phyloP scores from a whole-genome alignment of 1,139 yeast species.

The Saccharomyces pastorianus region DNA sequence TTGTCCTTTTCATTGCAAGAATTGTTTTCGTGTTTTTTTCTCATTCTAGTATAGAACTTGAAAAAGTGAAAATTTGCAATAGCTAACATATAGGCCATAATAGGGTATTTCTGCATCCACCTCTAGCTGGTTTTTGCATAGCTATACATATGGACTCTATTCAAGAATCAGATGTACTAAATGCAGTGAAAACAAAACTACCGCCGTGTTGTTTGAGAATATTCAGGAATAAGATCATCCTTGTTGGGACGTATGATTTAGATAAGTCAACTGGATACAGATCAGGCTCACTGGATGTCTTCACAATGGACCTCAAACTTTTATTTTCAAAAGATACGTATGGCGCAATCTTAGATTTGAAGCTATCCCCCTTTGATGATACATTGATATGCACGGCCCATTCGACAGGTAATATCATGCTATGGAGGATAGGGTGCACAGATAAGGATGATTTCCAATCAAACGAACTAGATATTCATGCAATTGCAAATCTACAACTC shows the following conservation, averaged over 20 bases:
- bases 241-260: conserved; percentile 75
- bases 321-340: conserved; percentile 34
- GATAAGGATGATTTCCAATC: conserved; percentile 17
- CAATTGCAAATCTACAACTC: conserved; percentile 33
- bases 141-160: background rate
- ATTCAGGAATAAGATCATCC: conserved; percentile 37
- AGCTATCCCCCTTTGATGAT: conserved; percentile 49
- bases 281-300: conserved; percentile 68
- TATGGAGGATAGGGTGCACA: conserved; percentile 44
- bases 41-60: background rate
- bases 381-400: conserved; percentile 55
- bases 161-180: conserved; percentile 14
- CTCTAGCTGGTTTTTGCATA: background rate
- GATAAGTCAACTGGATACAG: conserved; percentile 50
- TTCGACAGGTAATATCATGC: conserved; percentile 63
- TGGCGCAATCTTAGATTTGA: conserved; percentile 72
- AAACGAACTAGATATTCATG: conserved; percentile 1
- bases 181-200: conserved; percentile 37
- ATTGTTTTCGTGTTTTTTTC: background rate
- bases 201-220: conserved; percentile 87
- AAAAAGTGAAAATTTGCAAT: background rate
- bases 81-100: background rate
- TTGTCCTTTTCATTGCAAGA: background rate
- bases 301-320: conserved; percentile 29
- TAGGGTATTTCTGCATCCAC: background rate